Evolutionary conservation across 2,329 filamentous ascomycete genomes (phyloP), one percentile per base, ranked within the genome.

Genomic region (Aspergillus brunneoviolaceus): DNA sequence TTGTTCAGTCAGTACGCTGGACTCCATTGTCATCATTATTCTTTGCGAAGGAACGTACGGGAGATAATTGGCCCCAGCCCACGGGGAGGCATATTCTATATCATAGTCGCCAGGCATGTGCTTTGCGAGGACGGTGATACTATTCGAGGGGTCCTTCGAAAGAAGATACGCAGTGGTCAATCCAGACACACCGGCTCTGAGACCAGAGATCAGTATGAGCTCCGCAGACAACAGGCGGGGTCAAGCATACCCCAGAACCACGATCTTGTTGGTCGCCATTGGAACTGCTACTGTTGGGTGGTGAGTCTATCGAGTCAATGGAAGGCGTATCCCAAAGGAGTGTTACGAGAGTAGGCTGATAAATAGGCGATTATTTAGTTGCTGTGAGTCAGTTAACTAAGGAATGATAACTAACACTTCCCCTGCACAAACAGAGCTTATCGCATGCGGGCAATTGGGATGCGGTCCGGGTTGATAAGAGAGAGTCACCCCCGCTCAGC

Each of bases 41-140:
- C 10, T 27, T 45, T 52, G 42, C 31, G 51, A 45, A 33, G 50
- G 51, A 31, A 80, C 87, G 63, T 69, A 90, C 87, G 89, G 91
- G 61, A 89, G 74, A 70, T 87, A 88, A 71, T 95, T 94, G 63
- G 91, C 92, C 14, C 92, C 92, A 3, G 92, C 92, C 89, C 91
- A 96, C 0, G 91, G 92, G 5, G 91, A 96, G 0, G 91, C 88
- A 74, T 96, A 97, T 80, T 96, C 89, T 66, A 93, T 89, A 66
- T 94, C 90, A 75, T 94, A 95, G 79, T 97, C 93, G 39, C 93
- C 93, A 0, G 93, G 93, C 89, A 96, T 95, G 73, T 96, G 90
- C 71, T 94, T 96, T 5, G 91, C 89, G 33, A 92, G 80, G 39
- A 96, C 81, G 0, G 90, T 92, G 64, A 96, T 77, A 27, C 80